Base-by-base conservation (phyloP, 208 protist species). In the Crithidia thermophila region DNA sequence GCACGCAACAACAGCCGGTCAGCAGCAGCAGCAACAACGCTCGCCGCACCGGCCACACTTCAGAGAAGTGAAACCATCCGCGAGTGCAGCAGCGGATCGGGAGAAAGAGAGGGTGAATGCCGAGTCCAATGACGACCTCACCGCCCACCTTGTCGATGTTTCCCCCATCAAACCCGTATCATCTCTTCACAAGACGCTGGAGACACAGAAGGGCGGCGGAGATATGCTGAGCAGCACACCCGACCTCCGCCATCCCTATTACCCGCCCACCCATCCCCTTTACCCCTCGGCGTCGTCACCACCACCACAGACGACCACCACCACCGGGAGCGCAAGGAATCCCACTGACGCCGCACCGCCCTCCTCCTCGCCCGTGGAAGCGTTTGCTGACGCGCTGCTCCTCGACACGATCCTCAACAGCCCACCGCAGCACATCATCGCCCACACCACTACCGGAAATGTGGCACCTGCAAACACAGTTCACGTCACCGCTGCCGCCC, bases 331-430 rank as follows among this genome's bases (percentile, higher is more conserved):
- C 7, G 37, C 45, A 28, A 33, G 18, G 30, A 14, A 5, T 4
- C 30, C 36, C 30, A 42, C 53, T 6, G 16, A 23, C n/a, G 31
- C 31, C 13, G 16, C 21, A 4, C 45, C 40, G 51, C 61, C 58
- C 14, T 67, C 42, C 7, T 55, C 62, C 13, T 81, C 75, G 5
- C 74, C 74, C 3, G 74, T 84, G 28, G 79, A 84, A 43, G 74
- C 79, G 20, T 84, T 84, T 42, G 79, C 79, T 2, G 79, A 84
- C 50, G 79, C 77, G 16, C 65, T 84, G 52, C 63, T 81, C 21
- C 39, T 76, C 30, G 69, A 79, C 46, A 63, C 16, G 23, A 43
- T 47, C 33, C 40, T 6, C 27, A 53, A 36, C 45, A 28, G 21
- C 31, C 27, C 13, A 56, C 50, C 28, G 28, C 50, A 21, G 31